Base-by-base conservation (phyloP, 208 protist species). In the Paratrypanosoma confusum region DNA sequence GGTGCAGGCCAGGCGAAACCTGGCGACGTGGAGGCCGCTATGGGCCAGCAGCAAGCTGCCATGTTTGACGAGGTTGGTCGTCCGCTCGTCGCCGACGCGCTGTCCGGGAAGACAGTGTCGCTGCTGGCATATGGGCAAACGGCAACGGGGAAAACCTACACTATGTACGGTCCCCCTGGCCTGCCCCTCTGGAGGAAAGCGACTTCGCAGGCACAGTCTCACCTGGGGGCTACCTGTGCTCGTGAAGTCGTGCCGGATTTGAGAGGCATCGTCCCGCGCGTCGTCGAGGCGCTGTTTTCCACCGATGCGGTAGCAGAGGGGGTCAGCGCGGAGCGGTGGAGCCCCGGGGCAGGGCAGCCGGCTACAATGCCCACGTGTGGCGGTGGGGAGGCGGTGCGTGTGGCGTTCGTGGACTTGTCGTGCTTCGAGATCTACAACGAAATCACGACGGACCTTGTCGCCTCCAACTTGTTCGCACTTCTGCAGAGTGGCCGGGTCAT, bases 111-210 rank as follows among this genome's bases (percentile, higher is more conserved):
- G 24, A 40, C 17, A 0, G 33, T 28, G 7, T 47, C 67, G 5
- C 68, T 87, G 36, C 59, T 92, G 16, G 66, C 78, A n/a, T 92
- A 88, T 39, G 83, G 83, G 0, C 72, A 85, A 45, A 92, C 83
- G n/a, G 59, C 69, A 3, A 81, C 59, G 13, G 83, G 83, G 22
- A 92, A 92, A 50, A 89, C 79, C 18, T 74, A 87, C 57, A 85
- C 76, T 14, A 62, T 92, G 37, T 81, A 86, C 48, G 81, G 81
- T 0, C 55, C 55, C 1, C 14, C 40, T 18, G 16, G 35, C n/a
- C 13, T 5, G 13, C 8, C n/a, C n/a, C n/a, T n/a, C n/a, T n/a
- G n/a, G n/a, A n/a, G n/a, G n/a, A n/a, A n/a, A 8, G 10, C 8
- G 10, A n/a, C 29, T 33, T n/a, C n/a, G n/a, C n/a, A n/a, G n/a